Evolutionary conservation across 1,284 basidiomycete genomes (phyloP).

Genomic region (Porogramme epimiltina): DNA sequence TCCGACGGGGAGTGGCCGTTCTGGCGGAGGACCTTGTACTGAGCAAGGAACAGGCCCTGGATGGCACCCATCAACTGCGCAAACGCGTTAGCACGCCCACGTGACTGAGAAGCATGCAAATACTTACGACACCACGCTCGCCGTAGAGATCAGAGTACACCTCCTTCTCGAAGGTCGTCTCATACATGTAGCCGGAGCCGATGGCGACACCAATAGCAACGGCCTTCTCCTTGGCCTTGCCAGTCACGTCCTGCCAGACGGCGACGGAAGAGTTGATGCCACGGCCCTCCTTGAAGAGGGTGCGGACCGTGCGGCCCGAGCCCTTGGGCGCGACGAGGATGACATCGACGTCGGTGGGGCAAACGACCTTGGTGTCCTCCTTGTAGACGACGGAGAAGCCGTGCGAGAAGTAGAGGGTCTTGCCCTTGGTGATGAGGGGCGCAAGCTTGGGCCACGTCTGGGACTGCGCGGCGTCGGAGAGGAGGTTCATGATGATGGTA

Average conservation of each 20-base stretch:
- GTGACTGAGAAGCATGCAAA: background rate
- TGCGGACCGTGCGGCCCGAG: constrained; percentile 97
- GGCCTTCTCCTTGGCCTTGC: constrained; percentile 97
- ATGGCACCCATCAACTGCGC: constrained; percentile 95
- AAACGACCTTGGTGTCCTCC: constrained; percentile 93
- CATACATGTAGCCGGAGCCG: constrained; percentile 96
- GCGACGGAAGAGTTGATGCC: constrained; percentile 93
- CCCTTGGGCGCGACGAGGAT: constrained; percentile 99
- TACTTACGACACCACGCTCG: constrained; percentile 95
- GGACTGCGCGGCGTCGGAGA: constrained; percentile 98
- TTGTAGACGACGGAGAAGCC: constrained; percentile 99
- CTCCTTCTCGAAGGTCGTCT: constrained; percentile 99
- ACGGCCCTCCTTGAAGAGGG: constrained; percentile 99
- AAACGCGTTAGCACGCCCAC: constrained; percentile 20
- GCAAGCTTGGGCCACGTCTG: constrained; percentile 89
- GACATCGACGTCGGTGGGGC: constrained; percentile 94
- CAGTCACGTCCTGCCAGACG: constrained; percentile 93
- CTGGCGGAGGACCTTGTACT: constrained; percentile 98
- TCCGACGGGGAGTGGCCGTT: constrained; percentile 98
- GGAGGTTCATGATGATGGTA: constrained; percentile 99
- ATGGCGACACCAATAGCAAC: constrained; percentile 93
- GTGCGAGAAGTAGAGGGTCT: constrained; percentile 99
- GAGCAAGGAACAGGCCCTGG: constrained; percentile 98
- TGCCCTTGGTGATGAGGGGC: constrained; percentile 96
- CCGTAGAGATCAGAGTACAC: constrained; percentile 99